Base-by-base conservation (phyloP, 2,329 filamentous ascomycete species). In the Kalaharituber pfeilii region DNA sequence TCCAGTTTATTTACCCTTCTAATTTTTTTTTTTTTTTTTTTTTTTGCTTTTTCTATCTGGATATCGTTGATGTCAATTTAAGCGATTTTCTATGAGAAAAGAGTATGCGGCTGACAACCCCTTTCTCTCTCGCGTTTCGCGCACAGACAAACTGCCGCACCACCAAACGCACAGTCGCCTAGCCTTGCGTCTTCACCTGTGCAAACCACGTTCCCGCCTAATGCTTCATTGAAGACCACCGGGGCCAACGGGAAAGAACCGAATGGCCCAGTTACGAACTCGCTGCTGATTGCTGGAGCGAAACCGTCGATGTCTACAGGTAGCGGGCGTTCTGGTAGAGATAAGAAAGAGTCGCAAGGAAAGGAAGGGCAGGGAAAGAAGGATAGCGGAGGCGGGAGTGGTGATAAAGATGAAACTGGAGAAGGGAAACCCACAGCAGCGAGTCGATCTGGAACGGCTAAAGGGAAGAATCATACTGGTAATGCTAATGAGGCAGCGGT, bases 341-440 rank as follows among this genome's bases (percentile, higher is more conserved):
- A 2, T 54, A 58, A 7, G 57, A 58, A 39, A 24, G 33, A 56
- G 26, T 18, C 44, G 18, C 20, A 30, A 18, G 33, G 24, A n/a
- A 50, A 52, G 24, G 54, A 59, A 27, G 57, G 57, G 6, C 26
- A 22, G 1, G 57, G 53, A 24, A 55, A 50, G 20, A 59, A 57
- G 22, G 33, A 47, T n/a, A n/a, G n/a, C n/a, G n/a, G n/a, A 25
- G 33, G 9, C 6, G 51, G 42, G 15, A 24, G 24, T 47, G 11
- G 22, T 9, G 57, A 58, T 9, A 29, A 28, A 13, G 56, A 58
- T 29, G 56, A 58, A 26, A 57, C 57, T 20, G 49, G 55, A 28
- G 42, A 47, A 15, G 42, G 18, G 25, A 47, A 47, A 25, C n/a
- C n/a, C n/a, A 6, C 22, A 22, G 42, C 22, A 20, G 15, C 42